Percentiles rank a stretch among this genome's conserved stretches.
Conservation (phyloP, 2,329 filamentous ascomycete genomes). For the Cladosporium sp. region DNA sequence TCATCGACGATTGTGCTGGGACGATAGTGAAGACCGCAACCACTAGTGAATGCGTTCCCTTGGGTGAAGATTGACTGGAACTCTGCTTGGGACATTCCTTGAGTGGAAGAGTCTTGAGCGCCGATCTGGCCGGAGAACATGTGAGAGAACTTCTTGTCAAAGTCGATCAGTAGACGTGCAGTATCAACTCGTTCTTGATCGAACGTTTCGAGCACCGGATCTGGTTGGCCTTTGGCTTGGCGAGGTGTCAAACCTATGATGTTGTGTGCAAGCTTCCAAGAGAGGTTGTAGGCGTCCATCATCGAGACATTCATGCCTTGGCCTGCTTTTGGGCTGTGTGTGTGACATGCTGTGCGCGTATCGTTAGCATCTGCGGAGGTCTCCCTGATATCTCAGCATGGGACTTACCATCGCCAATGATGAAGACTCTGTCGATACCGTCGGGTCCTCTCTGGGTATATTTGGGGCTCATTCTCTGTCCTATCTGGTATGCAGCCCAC, state of each 20-base stretch:
- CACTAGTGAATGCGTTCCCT: background rate
- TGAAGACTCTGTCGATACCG: background rate
- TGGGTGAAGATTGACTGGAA: background rate
- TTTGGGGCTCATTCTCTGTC: background rate
- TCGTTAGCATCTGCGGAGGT: background rate
- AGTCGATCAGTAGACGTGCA: background rate
- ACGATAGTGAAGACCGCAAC: background rate
- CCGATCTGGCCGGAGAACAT: background rate
- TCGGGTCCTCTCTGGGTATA: background rate
- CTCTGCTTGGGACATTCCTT: background rate
- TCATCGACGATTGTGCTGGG: background rate
- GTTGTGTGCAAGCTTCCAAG: conserved; percentile 24
- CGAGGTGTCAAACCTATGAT: background rate
- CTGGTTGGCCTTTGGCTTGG: background rate
- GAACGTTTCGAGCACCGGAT: background rate
- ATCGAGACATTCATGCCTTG: conserved; percentile 52
- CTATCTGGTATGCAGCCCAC: background rate
- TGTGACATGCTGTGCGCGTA: background rate
- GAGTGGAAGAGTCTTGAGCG: background rate
- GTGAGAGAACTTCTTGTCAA: background rate
- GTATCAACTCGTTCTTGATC: background rate
- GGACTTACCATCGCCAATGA: background rate
- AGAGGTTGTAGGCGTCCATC: conserved; percentile 24
- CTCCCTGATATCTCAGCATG: too few species aligned
- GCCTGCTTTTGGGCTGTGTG: conserved; percentile 6